Evolutionary conservation across 306 rosid genomes (phyloP), one percentile per base, ranked within the genome.

Genomic region (Gynostemma pentaphyllum): DNA sequence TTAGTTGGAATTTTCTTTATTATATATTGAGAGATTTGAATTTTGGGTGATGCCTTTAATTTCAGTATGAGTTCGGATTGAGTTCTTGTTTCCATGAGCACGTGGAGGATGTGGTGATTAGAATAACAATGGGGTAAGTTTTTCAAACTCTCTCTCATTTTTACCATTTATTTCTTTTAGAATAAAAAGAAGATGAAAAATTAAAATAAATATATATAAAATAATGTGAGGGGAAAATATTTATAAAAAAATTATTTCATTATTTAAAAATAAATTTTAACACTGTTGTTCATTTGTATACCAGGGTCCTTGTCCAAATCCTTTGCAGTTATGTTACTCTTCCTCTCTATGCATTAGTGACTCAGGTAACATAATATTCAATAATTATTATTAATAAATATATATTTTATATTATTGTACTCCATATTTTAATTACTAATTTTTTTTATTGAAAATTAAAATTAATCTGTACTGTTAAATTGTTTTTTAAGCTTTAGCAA

Each of bases 281-380:
- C 32, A 4, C 10, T 53, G 24, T 19, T 72, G 10, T 19, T 46
- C 22, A 13, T 59, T 27, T 59, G 64, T 11, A 21, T 12, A 0
- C 22, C 80, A 90, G 97, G 79, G 79, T 85, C 32, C 54, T 87
- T 14, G 65, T 90, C 56, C 87, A 90, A 59, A 79, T 90, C 51
- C 87, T 90, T 1, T 90, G 97, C 76, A 90, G 97, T 71, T 90
- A 90, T 37, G 97, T 90, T 7, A 90, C 94, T 34, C 83, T 90
- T 26, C 97, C 97, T 44, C 95, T 90, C 23, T 79, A 90, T 52
- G 97, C 97, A 53, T 84, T 90, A 1, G 97, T 90, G 7, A 87
- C 95, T 12, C 97, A 90, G 90, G 97, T 90, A 75, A 59, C n/a
- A n/a, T n/a, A n/a, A 2, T 14, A 36, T 15, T n/a, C 36, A 19